Evolutionary conservation across 2,329 filamentous ascomycete genomes (phyloP), one percentile per base, ranked within the genome.

Genomic region (Cercospora zeae-maydis): DNA sequence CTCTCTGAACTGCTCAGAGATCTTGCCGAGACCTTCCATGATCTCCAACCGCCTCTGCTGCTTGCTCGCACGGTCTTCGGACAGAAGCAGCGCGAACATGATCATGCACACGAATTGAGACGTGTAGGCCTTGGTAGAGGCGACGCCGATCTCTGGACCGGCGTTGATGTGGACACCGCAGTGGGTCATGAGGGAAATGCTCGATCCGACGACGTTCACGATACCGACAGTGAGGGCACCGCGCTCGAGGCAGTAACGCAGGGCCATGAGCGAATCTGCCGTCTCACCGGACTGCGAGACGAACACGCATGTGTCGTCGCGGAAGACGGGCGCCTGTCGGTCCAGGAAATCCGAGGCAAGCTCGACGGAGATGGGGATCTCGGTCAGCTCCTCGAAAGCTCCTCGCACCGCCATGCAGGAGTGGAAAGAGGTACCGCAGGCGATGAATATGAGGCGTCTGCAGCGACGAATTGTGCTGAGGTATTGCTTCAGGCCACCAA

Each of bases 81-180:
- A 95, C 63, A 99, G 86, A 31, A 93, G 97, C 67, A 99, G 84
- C 6, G 95, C 95, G 74, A 99, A 98, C 95, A 99, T 99, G 81
- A 98, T 90, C 92, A 99, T 97, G 77, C 95, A 96, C 75, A 99
- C 92, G 79, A 98, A 99, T 78, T 99, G 95, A 52, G 95, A 98
- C 13, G 95, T 99, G 82, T 99, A 99, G 39, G 95, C 95, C 85
- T 99, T 99, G 79, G 95, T 99, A 52, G 93, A 98, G 64, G 95
- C 95, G 69, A 99, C 95, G 87, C 95, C 95, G 68, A 99, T 98
- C 79, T 99, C 95, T 59, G 95, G 95, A 62, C 95, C 95, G 70
- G 95, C 95, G 80, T 99, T 99, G 83, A 99, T 93, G 84, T 99
- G 95, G 61, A 99, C 95, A 92, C 95, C 95, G 75, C 95, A 99